Evolutionary conservation across 345 rosid genomes (phyloP), one percentile per base, ranked within the genome.

Genomic region (Salix koriyanagi): DNA sequence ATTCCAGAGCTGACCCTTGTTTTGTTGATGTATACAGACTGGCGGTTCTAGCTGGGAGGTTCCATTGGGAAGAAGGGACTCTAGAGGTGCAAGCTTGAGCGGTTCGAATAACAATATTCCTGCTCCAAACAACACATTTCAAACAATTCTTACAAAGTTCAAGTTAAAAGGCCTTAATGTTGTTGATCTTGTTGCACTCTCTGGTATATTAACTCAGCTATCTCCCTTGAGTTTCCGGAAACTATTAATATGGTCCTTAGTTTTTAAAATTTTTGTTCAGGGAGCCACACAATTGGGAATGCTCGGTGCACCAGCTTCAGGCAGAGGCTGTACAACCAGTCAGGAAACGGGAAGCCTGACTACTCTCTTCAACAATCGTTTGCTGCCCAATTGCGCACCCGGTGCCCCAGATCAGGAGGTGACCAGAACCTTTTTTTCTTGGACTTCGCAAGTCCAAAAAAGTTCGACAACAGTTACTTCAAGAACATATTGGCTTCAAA

Each of bases 31-130:
- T 37, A 12, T n/a, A 56, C 79, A 94, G 99, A 69, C 88, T 9
- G 99, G 97, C 69, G 99, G 99, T 77, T 97, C 97, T 7, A 87
- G 80, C 82, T 95, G 96, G 96, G 86, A 85, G 25, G 97, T 93
- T 34, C 97, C 97, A 76, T 62, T 95, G 39, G 97, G 99, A 78
- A 91, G 99, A 81, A 89, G 89, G 76, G 99, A 91, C 70, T 71
- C 84, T 0, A 81, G 41, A 74, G 28, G 76, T 21, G 84, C 84
- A 28, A 81, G 84, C 81, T 69, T 81, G 71, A 81, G 84, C 44
- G 84, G 84, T 13, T 77, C 80, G 16, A 81, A 81, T 69, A 77
- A 73, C 78, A 81, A 81, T 61, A 81, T 81, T 74, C 84, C 84
- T 69, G 84, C 84, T 26, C 84, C 84, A 62, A 81, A 81, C 71